Percentiles rank a stretch among this genome's conserved stretches.
phyloP scores from a whole-genome alignment of 257 asterid genomes.

The Nicotiana tabacum region DNA sequence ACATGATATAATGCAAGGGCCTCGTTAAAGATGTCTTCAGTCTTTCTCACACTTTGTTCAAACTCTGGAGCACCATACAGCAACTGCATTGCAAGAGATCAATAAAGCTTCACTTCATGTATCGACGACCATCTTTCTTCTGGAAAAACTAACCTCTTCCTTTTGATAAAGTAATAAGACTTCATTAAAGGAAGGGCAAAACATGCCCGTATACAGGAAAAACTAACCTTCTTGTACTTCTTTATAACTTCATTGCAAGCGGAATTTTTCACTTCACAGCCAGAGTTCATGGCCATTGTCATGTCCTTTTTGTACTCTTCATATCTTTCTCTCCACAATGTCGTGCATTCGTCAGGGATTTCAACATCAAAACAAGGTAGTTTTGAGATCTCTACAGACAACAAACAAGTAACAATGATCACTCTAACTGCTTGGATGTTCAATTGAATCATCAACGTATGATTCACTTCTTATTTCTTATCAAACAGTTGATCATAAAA shows the following conservation, averaged over 20 bases:
- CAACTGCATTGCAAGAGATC: conserved; percentile 37
- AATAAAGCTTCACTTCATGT: background rate
- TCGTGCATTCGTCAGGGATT: conserved; percentile 22
- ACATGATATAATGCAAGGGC: conserved; percentile 62
- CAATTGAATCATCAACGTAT: background rate
- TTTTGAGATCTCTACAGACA: conserved; percentile 45
- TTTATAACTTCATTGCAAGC: conserved; percentile 49
- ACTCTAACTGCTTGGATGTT: background rate
- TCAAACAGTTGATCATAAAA: background rate
- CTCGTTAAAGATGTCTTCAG: conserved; percentile 37
- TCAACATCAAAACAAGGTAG: conserved; percentile 39
- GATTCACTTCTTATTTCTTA: background rate
- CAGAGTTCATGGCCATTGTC: conserved; percentile 27
- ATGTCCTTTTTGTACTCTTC: conserved; percentile 39
- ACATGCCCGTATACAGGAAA: background rate
- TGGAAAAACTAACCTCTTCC: conserved; percentile 51
- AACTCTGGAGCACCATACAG: conserved; percentile 56
- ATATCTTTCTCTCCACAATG: conserved; percentile 39
- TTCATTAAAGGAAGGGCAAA: too few relatives aligned
- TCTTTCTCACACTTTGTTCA: conserved; percentile 40
- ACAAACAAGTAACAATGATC: background rate
- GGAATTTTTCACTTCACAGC: conserved; percentile 26
- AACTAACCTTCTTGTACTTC: conserved; percentile 57
- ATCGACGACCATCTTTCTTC: background rate
- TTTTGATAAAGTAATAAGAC: too few relatives aligned